These are phyloP conservation scores for Podaxis rugospora DNA, from an alignment of 768 basidiomycete species.

Conservation along the genomic window DNA sequence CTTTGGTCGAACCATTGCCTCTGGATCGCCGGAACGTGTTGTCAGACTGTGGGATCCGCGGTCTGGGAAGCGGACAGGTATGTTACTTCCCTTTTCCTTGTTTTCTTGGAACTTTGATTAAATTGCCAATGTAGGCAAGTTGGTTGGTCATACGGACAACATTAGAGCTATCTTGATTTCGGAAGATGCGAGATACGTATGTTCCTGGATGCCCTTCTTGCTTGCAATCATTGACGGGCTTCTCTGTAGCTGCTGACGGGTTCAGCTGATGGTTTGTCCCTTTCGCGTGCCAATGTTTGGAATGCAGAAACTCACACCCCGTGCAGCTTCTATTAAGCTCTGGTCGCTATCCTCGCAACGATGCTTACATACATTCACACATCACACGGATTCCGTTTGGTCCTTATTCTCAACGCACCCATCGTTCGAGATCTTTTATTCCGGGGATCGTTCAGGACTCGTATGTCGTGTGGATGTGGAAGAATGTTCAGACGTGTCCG, in stretches of 20 bases:
- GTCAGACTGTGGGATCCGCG: conserved; percentile 93
- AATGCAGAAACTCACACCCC: conserved; percentile 6
- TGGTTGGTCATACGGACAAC: conserved; percentile 97
- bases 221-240: background rate
- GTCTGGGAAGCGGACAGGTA: conserved; percentile 65
- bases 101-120: background rate
- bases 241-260: conserved; percentile 67
- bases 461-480: conserved; percentile 92
- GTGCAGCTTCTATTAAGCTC: conserved; percentile 74
- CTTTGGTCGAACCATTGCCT: conserved; percentile 76
- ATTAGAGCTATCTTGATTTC: conserved; percentile 87
- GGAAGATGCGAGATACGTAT: conserved; percentile 86
- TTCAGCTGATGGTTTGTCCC: conserved; percentile 61
- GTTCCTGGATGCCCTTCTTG: conserved; percentile 22
- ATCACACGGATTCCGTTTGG: conserved; percentile 95
- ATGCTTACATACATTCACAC: conserved; percentile 93
- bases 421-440: conserved; percentile 84
- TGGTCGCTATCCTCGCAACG: conserved; percentile 91
- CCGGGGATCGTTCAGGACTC: conserved; percentile 87
- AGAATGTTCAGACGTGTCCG: conserved; percentile 70
- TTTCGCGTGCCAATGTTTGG: conserved; percentile 2
- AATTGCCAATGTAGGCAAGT: conserved; percentile 45
- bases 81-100: background rate
- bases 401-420: conserved; percentile 86
- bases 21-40: conserved; percentile 89